Evolutionary conservation across 805 yeast species (phyloP).

Genomic region (Candida maris): DNA sequence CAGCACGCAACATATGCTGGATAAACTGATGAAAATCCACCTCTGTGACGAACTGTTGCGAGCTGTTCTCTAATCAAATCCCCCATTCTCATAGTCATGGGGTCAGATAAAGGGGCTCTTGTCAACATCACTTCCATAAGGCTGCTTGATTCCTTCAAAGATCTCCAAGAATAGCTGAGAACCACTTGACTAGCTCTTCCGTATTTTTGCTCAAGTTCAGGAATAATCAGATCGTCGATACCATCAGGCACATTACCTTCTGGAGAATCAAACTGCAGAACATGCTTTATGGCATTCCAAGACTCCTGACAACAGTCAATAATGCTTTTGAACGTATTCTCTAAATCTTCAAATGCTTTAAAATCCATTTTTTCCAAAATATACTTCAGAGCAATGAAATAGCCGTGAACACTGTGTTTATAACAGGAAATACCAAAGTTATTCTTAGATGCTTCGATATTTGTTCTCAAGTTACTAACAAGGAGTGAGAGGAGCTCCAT

Average conservation of each 20-base stretch:
- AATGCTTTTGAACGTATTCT: conserved; percentile 7
- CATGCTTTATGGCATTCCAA: conserved; percentile 46
- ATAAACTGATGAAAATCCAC: conserved; percentile 85
- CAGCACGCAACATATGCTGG: conserved; percentile 76
- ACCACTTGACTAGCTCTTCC: conserved; percentile 44
- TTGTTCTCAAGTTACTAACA: conserved; percentile 31
- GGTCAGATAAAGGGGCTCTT: conserved; percentile 28
- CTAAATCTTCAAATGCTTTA: conserved; percentile 4
- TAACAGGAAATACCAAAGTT: conserved; percentile 43
- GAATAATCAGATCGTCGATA: conserved; percentile 35
- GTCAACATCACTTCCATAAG: conserved; percentile 47
- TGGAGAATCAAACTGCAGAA: conserved; percentile 66
- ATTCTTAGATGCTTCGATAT: conserved; percentile 31
- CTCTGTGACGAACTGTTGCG: conserved; percentile 76
- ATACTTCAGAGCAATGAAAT: conserved; percentile 54
- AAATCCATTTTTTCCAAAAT: conserved; percentile 24
- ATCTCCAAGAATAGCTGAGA: conserved; percentile 75
- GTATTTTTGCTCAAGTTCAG: conserved; percentile 30
- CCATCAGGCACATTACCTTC: conserved; percentile 58
- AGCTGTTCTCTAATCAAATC: conserved; percentile 61
- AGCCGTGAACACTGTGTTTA: conserved; percentile 62
- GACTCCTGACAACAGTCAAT: conserved; percentile 9
- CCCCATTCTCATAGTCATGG: conserved; percentile 40
- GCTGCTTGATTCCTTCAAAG: conserved; percentile 69
- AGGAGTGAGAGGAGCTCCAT: conserved; percentile 30